Conservation (phyloP, 495 filamentous ascomycete species). For the Penicillium angulare region DNA sequence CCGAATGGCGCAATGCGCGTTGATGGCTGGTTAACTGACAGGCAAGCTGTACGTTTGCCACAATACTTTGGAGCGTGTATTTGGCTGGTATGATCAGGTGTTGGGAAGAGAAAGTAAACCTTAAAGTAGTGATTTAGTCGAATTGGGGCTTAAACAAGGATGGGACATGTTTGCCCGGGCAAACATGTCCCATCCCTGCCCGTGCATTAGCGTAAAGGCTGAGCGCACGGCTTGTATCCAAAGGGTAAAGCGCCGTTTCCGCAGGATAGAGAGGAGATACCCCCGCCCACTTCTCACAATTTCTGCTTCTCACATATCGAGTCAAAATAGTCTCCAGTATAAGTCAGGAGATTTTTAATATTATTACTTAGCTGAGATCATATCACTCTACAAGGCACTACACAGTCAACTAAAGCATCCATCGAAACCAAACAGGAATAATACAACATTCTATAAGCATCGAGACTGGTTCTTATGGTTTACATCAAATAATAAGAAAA, state of each 20-base stretch:
- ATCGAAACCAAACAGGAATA: not conserved
- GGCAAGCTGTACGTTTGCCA: too few species aligned
- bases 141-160: not conserved
- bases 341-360: not conserved
- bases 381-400: not conserved
- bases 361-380: not conserved
- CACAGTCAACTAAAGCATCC: not conserved
- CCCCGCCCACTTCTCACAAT: not conserved
- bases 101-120: too few species aligned
- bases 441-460: not conserved
- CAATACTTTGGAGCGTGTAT: too few species aligned
- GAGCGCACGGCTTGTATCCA: not conserved
- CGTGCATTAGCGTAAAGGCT: not conserved
- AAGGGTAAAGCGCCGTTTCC: not conserved
- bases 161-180: not conserved
- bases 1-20: too few species aligned
- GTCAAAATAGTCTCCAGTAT: not conserved
- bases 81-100: too few species aligned
- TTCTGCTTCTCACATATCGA: not conserved
- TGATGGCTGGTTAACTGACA: too few species aligned
- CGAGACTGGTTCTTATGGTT: not conserved
- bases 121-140: too few species aligned
- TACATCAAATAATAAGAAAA: not conserved
- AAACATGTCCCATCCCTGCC: conserved; percentile 1
- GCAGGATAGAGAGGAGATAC: not conserved